Evolutionary conservation across 176 grass and related monocot genomes (phyloP).

Genomic region (Oryza brachyantha): DNA sequence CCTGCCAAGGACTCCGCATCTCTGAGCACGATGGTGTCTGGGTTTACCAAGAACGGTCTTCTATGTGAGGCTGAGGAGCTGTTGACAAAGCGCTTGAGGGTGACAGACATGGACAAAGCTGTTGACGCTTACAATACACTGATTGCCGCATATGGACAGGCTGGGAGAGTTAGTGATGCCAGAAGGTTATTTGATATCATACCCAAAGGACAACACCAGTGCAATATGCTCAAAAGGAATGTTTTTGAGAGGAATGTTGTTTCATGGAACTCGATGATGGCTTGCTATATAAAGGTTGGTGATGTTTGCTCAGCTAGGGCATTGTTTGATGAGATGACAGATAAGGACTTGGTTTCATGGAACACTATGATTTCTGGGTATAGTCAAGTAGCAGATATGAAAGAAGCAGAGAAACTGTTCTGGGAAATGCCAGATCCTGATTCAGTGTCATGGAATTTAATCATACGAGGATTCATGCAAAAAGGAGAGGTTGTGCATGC

Average conservation of each 20-base stretch:
- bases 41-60: constrained; percentile 43
- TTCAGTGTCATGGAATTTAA: constrained; percentile 65
- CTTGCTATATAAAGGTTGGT: constrained; percentile 53
- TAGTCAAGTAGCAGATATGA: constrained; percentile 36
- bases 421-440: constrained; percentile 49
- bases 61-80: constrained; percentile 46
- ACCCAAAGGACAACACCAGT: constrained; percentile 21
- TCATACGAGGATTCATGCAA: constrained; percentile 61
- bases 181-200: constrained; percentile 67
- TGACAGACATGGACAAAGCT: constrained; percentile 32
- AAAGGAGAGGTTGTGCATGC: constrained; percentile 47
- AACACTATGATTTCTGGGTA: constrained; percentile 71
- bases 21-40: constrained; percentile 39
- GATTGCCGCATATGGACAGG: constrained; percentile 64
- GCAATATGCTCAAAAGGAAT: neutral
- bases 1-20: constrained; percentile 45
- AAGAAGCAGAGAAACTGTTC: constrained; percentile 58
- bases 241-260: constrained; percentile 59
- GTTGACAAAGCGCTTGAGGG: constrained; percentile 32
- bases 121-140: constrained; percentile 65
- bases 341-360: constrained; percentile 61
- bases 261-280: constrained; percentile 74
- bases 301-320: constrained; percentile 50
- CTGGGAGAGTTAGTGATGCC: constrained; percentile 39
- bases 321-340: constrained; percentile 62